Conservation (phyloP, 768 basidiomycete genomes). For the Rhizopogon roseolus region DNA sequence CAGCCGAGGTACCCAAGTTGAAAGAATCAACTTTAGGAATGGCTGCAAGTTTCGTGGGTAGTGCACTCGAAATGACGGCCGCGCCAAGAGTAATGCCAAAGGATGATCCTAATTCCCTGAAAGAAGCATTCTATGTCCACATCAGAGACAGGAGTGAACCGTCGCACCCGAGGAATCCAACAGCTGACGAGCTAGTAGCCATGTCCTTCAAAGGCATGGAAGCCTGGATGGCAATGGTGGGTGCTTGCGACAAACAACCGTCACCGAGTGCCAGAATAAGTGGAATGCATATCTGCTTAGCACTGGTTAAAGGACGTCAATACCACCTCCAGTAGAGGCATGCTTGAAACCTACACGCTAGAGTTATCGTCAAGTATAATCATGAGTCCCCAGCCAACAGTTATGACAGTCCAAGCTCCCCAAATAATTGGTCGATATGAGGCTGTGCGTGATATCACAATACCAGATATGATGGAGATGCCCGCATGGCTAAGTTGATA, state of each 20-base stretch:
- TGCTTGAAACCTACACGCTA: slow-evolving; percentile 31
- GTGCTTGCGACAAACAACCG: slow-evolving; percentile 63
- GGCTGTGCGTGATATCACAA: slow-evolving; percentile 52
- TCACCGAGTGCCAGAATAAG: slow-evolving; percentile 62
- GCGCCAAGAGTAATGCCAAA: slow-evolving; percentile 72
- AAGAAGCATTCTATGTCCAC: background rate
- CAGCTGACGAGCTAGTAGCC: slow-evolving; percentile 74
- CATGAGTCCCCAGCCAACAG: slow-evolving; percentile 71
- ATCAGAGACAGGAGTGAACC: background rate
- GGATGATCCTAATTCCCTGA: slow-evolving; percentile 68
- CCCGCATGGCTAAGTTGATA: slow-evolving; percentile 60
- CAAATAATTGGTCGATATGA: slow-evolving; percentile 62
- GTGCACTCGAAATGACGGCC: slow-evolving; percentile 59
- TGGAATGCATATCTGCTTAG: slow-evolving; percentile 58
- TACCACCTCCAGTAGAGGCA: background rate
- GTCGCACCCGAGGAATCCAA: slow-evolving; percentile 60
- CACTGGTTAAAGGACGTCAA: slow-evolving; percentile 33
- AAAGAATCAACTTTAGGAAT: slow-evolving; percentile 29
- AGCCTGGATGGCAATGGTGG: slow-evolving; percentile 73
- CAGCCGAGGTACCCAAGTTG: slow-evolving; percentile 32
- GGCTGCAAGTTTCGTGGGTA: slow-evolving; percentile 25
- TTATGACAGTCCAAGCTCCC: slow-evolving; percentile 49
- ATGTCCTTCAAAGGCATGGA: slow-evolving; percentile 87
- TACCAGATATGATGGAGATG: slow-evolving; percentile 52
- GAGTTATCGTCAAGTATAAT: slow-evolving; percentile 58